Evolutionary conservation across 257 asterid genomes (phyloP).

Genomic region (Scutellaria barbata): DNA sequence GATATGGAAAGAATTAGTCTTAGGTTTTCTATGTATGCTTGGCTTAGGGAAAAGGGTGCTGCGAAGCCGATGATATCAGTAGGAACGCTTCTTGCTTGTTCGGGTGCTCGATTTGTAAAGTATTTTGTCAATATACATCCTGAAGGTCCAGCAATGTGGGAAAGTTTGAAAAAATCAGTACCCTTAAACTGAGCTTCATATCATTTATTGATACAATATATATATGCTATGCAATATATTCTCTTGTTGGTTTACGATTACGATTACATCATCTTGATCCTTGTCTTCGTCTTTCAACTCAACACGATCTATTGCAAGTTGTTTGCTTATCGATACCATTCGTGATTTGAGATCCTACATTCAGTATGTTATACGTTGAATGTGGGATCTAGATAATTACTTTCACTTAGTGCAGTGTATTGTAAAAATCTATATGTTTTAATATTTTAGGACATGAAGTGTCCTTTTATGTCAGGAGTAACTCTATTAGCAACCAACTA

Average conservation of each 20-base stretch:
- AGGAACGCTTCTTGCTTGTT: slow-evolving; percentile 79
- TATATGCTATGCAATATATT: background rate
- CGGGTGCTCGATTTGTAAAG: slow-evolving; percentile 66
- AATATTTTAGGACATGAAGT: no score
- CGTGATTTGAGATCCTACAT: no score
- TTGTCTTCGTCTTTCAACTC: no score
- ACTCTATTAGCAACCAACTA: no score
- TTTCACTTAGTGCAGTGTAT: no score
- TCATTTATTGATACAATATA: no score
- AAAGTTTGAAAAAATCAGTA: slow-evolving; percentile 47
- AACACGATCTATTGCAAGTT: no score
- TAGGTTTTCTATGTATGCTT: slow-evolving; percentile 76
- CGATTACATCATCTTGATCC: background rate
- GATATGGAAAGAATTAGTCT: slow-evolving; percentile 65
- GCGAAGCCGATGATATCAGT: slow-evolving; percentile 71
- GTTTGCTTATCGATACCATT: no score
- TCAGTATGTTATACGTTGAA: no score
- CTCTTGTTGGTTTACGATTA: background rate
- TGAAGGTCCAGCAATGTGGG: slow-evolving; percentile 80
- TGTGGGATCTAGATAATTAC: no score
- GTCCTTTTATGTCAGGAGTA: no score
- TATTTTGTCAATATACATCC: slow-evolving; percentile 80
- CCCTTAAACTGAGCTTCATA: slow-evolving; percentile 34
- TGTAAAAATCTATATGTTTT: no score
- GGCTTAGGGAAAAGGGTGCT: slow-evolving; percentile 79